Evolutionary conservation across 345 rosid species (phyloP), one percentile per base, ranked within the genome.

Genomic region (Physaria fendleri): DNA sequence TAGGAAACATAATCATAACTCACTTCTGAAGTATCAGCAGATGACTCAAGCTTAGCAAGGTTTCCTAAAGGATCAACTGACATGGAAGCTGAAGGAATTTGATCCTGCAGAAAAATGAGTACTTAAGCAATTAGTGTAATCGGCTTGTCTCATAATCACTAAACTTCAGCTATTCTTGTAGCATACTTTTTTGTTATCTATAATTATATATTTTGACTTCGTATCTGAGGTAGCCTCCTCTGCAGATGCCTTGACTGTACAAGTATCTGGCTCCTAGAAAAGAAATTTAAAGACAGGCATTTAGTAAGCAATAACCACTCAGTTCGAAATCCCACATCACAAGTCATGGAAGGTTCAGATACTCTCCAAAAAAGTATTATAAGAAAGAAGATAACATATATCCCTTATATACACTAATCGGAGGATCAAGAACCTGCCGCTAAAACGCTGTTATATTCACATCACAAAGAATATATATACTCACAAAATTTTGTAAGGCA

Each of bases 351-450:
- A 38, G 28, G 0, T 13, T 56, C 39, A 65, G 14, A 7, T 15
- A 40, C 22, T 39, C 34, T 46, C n/a, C 25, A 6, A 17, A 32
- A 8, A 38, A 39, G 16, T 43, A 65, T 2, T 0, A 34, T 12
- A 34, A n/a, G 10, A 18, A 24, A 33, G 8, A 35, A 16, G 33
- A 15, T 4, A 49, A 56, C n/a, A n/a, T n/a, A n/a, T 79, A 46
- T 38, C 99, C 99, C 56, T 89, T 93, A 64, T 73, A 87, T 6
- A 93, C 74, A 72, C 97, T 89, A 33, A 81, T 85, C 21, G 95
- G 97, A 65, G 90, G 91, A 65, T 93, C 92, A 58, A 79, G 73
- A 54, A 92, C 65, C 96, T 88, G 68, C n/a, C 13, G 1, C 13
- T 14, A 7, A 23, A 49, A 45, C n/a, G n/a, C 11, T n/a, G 9